Conservation (phyloP, 2,329 filamentous ascomycete genomes). For the Cadophora luteo-olivacea region DNA sequence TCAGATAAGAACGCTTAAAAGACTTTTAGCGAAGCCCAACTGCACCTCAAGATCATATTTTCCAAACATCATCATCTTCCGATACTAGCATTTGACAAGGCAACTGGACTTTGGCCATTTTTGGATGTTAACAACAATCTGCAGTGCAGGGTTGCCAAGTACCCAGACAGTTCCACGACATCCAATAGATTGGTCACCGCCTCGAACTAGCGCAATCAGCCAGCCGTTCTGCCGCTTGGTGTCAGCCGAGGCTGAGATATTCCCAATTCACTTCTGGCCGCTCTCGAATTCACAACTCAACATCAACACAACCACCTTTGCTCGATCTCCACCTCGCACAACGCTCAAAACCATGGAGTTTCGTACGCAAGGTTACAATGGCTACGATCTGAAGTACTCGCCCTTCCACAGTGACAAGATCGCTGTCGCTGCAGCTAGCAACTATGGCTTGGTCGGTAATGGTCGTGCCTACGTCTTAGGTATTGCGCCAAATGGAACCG, state of each 20-base stretch:
- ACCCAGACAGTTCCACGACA: neutral
- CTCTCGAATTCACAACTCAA: neutral
- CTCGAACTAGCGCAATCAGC: neutral
- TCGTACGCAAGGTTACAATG: slow-evolving; percentile 91
- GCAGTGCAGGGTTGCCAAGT: too few relatives aligned
- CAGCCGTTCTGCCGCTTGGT: slow-evolving; percentile 1
- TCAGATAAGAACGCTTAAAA: too few relatives aligned
- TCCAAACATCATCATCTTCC: too few relatives aligned
- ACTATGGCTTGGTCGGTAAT: slow-evolving; percentile 97
- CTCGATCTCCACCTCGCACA: neutral
- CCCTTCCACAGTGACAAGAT: slow-evolving; percentile 96
- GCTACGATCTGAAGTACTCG: slow-evolving; percentile 97
- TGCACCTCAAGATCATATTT: too few relatives aligned
- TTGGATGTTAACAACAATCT: too few relatives aligned
- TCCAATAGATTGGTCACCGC: slow-evolving; percentile 1
- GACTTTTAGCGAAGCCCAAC: too few relatives aligned
- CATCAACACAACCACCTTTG: neutral
- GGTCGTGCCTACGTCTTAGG: slow-evolving; percentile 86
- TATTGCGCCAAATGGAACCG: slow-evolving; percentile 76
- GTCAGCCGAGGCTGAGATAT: slow-evolving; percentile 15
- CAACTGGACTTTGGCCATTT: too few relatives aligned
- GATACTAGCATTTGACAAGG: too few relatives aligned
- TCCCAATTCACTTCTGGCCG: neutral
- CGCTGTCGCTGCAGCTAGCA: slow-evolving; percentile 87
- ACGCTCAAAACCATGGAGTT: slow-evolving; percentile 68